Evolutionary conservation across 2,329 filamentous ascomycete genomes (phyloP), one percentile per base, ranked within the genome.

Genomic region (Lasiodiplodia sp.): DNA sequence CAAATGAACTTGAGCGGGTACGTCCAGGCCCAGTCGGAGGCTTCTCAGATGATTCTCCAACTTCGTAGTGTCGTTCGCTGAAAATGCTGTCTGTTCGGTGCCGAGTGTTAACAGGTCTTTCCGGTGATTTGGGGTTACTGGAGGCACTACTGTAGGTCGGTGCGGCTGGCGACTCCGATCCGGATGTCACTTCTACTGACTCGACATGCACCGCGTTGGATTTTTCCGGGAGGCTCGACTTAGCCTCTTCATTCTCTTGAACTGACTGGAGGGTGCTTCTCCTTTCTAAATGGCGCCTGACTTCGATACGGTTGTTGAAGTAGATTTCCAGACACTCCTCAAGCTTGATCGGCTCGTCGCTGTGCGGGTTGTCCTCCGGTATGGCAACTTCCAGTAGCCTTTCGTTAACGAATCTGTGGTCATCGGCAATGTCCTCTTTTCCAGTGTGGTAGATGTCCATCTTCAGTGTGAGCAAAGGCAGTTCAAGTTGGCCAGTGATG

Each of bases 361-460:
- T 88, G 7, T 80, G 75, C 6, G 89, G 86, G 62, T 92, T 90
- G 1, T 88, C 85, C 62, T 92, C 89, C 0, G 93, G 92, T n/a
- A 99, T 92, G 0, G 94, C 94, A 51, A 99, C 88, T 75, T 98
- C 96, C 7, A 99, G 84, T 25, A 97, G 82, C 66, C 96, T 87
- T 80, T 99, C 96, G 72, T 97, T 95, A 66, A 97, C 89, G 68
- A 97, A 93, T 77, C 96, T 97, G 83, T 98, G 95, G 75, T 99
- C 96, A 72, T 96, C 94, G 51, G 89, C 88, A 62, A 91, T 91
- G 70, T 91, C 88, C 74, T 92, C 91, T 75, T 92, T 93, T 16
- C 95, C 96, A 28, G 93, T 92, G 75, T 97, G 96, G 73, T 95
- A 97, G 16, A 98, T 89, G 76, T 98, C 94, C 83, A 97, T 95